phyloP scores from a whole-genome alignment of 1,139 yeast genomes.

The Candida sp. region DNA sequence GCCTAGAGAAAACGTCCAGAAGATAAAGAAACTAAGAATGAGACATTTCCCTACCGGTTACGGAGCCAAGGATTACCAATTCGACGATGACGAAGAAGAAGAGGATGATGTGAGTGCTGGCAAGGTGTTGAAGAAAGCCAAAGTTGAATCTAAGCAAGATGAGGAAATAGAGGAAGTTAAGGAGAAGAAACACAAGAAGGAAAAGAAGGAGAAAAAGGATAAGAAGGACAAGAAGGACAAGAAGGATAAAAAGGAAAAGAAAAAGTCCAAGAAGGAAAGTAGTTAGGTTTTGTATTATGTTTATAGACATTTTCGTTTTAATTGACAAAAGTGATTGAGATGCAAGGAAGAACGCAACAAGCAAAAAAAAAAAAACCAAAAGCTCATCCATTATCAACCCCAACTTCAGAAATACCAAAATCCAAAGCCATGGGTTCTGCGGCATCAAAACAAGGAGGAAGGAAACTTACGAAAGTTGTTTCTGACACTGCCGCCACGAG shows the following conservation, averaged over 20 bases:
- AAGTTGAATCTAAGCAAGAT: slow-evolving; percentile 19
- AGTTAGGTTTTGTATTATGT: slow-evolving; percentile 1
- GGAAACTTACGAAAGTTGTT: slow-evolving; percentile 20
- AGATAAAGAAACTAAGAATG: slow-evolving; percentile 62
- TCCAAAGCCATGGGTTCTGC: slow-evolving; percentile 29
- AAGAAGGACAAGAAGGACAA: slow-evolving; percentile 23
- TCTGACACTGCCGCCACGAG: slow-evolving; percentile 25
- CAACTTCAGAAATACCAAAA: no score
- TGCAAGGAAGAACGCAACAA: no score
- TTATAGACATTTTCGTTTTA: neutral
- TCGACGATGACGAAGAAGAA: slow-evolving; percentile 19
- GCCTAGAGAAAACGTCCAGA: slow-evolving; percentile 65
- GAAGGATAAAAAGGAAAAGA: slow-evolving; percentile 15
- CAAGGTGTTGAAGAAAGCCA: slow-evolving; percentile 28
- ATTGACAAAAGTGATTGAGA: no score
- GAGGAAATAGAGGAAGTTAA: slow-evolving; percentile 28
- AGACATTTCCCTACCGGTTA: slow-evolving; percentile 90
- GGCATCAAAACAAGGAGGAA: slow-evolving; percentile 21
- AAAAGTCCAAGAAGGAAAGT: slow-evolving; percentile 6
- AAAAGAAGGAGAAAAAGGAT: slow-evolving; percentile 27
- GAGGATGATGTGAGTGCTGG: slow-evolving; percentile 22
- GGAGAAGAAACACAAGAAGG: slow-evolving; percentile 29
- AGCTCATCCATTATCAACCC: neutral
- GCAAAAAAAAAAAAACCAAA: neutral
- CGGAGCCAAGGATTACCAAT: slow-evolving; percentile 49